A percentile compares a stretch with the other conserved stretches of the same genome.
These are phyloP conservation scores for Leishmania mexicana DNA, from an alignment of 208 protist genomes.

Conservation along the genomic window DNA sequence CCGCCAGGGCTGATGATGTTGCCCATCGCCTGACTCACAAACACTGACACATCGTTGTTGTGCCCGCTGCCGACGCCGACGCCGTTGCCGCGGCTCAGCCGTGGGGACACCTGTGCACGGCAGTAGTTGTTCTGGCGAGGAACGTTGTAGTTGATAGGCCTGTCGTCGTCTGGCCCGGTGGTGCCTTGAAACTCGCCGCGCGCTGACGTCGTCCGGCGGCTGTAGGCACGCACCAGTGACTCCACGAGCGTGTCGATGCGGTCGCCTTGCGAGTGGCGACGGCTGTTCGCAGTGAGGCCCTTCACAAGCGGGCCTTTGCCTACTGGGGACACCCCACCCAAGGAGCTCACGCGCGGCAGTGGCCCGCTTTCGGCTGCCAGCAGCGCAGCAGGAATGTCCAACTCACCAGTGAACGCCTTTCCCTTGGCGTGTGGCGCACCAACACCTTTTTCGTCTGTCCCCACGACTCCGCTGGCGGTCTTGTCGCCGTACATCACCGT, in stretches of 20 bases:
- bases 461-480: neutral
- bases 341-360: neutral
- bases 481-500: conserved; percentile 41
- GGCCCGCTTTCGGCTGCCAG: neutral
- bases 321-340: neutral
- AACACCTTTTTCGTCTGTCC: neutral
- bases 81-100: conserved; percentile 6
- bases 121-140: conserved; percentile 7
- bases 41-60: conserved; percentile 34
- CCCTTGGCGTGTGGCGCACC: neutral
- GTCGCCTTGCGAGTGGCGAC: conserved; percentile 16
- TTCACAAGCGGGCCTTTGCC: conserved; percentile 16
- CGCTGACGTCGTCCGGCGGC: conserved; percentile 17
- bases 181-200: conserved; percentile 21
- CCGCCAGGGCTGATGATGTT: conserved; percentile 30
- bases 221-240: conserved; percentile 37
- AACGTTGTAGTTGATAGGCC: conserved; percentile 25
- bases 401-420: neutral
- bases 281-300: conserved; percentile 31
- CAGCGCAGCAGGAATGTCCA: neutral
- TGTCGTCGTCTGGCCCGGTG: conserved; percentile 16
- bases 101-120: conserved; percentile 21
- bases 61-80: neutral
- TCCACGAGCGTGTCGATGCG: conserved; percentile 43
- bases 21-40: conserved; percentile 50